Conservation (phyloP, 441 rosid species). For the Pelargonium myrrhifolium region DNA sequence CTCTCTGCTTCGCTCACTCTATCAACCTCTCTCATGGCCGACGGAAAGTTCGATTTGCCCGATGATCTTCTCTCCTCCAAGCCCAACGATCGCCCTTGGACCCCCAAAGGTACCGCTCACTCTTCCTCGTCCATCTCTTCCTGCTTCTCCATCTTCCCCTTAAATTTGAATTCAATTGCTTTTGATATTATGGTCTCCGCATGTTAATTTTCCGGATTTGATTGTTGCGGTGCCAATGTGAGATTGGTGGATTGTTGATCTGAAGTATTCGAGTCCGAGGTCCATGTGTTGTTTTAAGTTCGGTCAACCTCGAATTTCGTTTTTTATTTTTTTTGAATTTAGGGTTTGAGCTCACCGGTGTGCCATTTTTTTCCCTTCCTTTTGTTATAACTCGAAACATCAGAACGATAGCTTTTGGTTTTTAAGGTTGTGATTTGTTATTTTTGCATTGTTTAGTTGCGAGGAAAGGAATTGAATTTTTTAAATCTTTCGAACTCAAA, state of each 20-base stretch:
- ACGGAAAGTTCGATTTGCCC: conserved; percentile 65
- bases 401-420: neutral
- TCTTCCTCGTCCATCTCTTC: neutral
- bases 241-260: neutral
- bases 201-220: neutral
- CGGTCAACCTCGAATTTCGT: conserved; percentile 3
- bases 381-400: neutral
- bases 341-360: neutral
- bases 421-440: neutral
- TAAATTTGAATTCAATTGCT: neutral
- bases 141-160: neutral
- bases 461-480: neutral
- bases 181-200: neutral
- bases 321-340: neutral
- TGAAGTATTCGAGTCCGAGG: neutral
- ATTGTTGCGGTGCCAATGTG: neutral
- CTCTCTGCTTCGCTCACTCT: conserved; percentile 6
- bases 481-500: too few species aligned
- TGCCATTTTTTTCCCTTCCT: neutral
- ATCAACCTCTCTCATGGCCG: conserved; percentile 42
- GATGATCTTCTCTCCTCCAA: conserved; percentile 63
- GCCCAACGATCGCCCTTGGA: conserved; percentile 41
- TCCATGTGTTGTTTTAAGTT: neutral
- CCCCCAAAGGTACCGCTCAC: conserved; percentile 40
- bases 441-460: neutral